These are phyloP conservation scores for Rhinocladiella mackenziei DNA, from an alignment of 2,329 filamentous ascomycete species.

Conservation along the genomic window DNA sequence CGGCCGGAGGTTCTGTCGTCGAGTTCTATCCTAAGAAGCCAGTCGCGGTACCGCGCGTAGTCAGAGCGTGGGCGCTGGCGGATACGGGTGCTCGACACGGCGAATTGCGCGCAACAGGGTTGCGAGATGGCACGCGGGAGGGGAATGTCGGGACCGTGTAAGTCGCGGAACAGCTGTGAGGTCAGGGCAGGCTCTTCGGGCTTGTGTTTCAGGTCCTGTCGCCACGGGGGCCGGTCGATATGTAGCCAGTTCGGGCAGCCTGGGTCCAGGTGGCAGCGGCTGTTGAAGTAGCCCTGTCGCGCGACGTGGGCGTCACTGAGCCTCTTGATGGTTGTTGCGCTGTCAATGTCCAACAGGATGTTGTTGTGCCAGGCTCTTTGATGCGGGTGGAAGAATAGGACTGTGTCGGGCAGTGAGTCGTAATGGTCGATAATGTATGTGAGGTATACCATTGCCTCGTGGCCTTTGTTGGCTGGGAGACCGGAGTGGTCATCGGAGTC, in stretches of 20 bases:
- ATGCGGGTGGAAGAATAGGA: conserved; percentile 59
- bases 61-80: conserved; percentile 51
- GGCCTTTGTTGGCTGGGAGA: conserved; percentile 54
- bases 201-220: conserved; percentile 40
- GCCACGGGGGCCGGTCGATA: conserved; percentile 36
- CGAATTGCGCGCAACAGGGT: conserved; percentile 63
- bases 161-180: conserved; percentile 44
- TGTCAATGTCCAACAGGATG: conserved; percentile 48
- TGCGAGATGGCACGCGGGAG: conserved; percentile 52
- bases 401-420: conserved; percentile 55
- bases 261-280: conserved; percentile 55
- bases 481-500: conserved; percentile 25
- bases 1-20: conserved; percentile 55
- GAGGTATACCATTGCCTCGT: conserved; percentile 60
- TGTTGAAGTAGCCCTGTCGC: conserved; percentile 56
- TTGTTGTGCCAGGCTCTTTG: conserved; percentile 59
- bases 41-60: conserved; percentile 57
- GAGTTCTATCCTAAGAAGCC: conserved; percentile 56
- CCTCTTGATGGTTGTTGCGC: conserved; percentile 48
- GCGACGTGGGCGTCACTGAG: conserved; percentile 51
- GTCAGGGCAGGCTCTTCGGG: conserved; percentile 47
- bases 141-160: conserved; percentile 32
- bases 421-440: conserved; percentile 63
- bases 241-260: conserved; percentile 59
- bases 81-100: conserved; percentile 56